phyloP scores from a whole-genome alignment of 306 rosid species.

The Ormosia emarginata region DNA sequence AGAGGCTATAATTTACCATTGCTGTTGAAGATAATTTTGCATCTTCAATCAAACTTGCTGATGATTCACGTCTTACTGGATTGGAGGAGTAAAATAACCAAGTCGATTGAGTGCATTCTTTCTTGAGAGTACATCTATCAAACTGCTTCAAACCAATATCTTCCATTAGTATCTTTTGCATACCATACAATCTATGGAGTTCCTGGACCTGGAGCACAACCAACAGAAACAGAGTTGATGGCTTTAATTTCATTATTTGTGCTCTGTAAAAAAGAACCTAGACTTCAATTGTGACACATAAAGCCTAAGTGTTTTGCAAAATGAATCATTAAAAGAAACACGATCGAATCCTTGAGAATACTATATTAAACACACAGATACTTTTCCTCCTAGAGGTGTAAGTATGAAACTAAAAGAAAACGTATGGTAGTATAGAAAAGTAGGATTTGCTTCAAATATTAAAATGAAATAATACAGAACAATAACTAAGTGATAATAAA shows the following conservation, averaged over 20 bases:
- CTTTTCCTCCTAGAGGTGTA: not conserved
- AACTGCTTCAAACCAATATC: constrained; percentile 28
- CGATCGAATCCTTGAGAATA: not conserved
- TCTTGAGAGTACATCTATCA: not conserved
- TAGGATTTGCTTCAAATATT: not conserved
- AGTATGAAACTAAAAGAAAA: not conserved
- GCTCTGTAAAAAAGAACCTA: not conserved
- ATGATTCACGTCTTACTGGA: constrained; percentile 16
- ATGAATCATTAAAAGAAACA: not conserved
- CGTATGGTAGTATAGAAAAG: not conserved
- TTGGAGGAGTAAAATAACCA: constrained; percentile 18
- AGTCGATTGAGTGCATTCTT: constrained; percentile 12
- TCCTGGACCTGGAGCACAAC: constrained; percentile 46
- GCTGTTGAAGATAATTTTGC: constrained; percentile 8
- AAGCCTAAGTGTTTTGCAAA: not conserved
- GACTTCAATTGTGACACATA: not conserved
- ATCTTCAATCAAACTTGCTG: constrained; percentile 11
- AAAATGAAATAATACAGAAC: not conserved
- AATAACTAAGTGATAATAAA: not conserved
- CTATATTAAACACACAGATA: not conserved
- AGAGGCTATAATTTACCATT: constrained; percentile 17
- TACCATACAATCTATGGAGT: constrained; percentile 51
- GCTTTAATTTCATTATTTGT: not conserved
- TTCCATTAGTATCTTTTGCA: constrained; percentile 50
- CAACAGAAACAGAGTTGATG: not conserved